Conservation (phyloP, 768 basidiomycete genomes). For the Dentipellis sp. region DNA sequence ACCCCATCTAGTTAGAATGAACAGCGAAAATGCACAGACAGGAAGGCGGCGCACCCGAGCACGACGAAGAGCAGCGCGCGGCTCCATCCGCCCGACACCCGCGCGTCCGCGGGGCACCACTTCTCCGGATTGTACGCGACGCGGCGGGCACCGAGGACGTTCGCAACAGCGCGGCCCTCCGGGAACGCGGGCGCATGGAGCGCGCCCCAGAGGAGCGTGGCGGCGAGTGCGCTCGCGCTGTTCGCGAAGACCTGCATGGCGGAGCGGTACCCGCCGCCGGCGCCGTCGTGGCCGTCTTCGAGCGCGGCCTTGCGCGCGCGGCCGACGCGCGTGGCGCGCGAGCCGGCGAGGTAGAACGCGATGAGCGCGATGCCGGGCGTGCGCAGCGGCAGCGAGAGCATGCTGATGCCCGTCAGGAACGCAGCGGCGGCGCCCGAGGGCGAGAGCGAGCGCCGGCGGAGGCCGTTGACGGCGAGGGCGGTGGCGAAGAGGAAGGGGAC, state of each 20-base stretch:
- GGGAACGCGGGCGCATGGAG: slow-evolving; percentile 37
- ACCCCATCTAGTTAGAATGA: neutral
- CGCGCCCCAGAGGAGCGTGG: slow-evolving; percentile 55
- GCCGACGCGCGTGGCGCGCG: slow-evolving; percentile 81
- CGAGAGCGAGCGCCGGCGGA: slow-evolving; percentile 66
- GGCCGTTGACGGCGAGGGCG: slow-evolving; percentile 57
- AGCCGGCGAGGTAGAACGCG: slow-evolving; percentile 72
- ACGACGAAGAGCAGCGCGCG: slow-evolving; percentile 52
- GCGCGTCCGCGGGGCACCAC: slow-evolving; percentile 57
- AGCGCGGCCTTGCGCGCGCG: slow-evolving; percentile 65
- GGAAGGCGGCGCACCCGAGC: slow-evolving; percentile 44
- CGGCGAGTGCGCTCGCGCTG: slow-evolving; percentile 54
- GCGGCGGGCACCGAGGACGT: slow-evolving; percentile 10
- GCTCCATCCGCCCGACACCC: slow-evolving; percentile 41
- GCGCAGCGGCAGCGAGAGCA: slow-evolving; percentile 58
- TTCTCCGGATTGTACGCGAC: slow-evolving; percentile 27
- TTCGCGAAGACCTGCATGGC: slow-evolving; percentile 83
- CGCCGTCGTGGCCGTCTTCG: slow-evolving; percentile 70
- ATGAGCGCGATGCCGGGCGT: slow-evolving; percentile 61
- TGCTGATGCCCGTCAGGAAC: slow-evolving; percentile 63
- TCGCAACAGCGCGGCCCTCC: slow-evolving; percentile 12
- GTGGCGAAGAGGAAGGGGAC: slow-evolving; percentile 39
- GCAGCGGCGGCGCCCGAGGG: slow-evolving; percentile 70
- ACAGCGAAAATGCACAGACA: neutral
- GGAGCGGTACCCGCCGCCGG: slow-evolving; percentile 52